Evolutionary conservation across 176 grass and related monocot species (phyloP), one percentile per base, ranked within the genome.

Genomic region (Raddia guianensis): DNA sequence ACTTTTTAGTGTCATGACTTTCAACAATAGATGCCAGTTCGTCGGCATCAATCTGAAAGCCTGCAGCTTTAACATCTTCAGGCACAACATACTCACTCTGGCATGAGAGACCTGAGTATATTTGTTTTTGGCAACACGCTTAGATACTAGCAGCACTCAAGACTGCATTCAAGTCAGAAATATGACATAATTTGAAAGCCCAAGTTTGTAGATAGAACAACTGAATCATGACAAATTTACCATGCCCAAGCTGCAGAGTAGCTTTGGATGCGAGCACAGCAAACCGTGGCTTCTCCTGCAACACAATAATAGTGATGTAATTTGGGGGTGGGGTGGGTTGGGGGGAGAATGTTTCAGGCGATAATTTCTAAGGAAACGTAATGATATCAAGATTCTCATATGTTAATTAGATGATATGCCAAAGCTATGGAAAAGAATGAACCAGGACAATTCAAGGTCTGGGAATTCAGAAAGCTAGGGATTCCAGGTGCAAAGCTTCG

Each of bases 221-320:
- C 69, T 58, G 79, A 56, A 48, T 67, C 46, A 53, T 87, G 2
- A 49, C 18, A 9, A 8, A 54, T 14, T 87, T 91, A 89, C 93
- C 87, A 73, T 92, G 72, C 70, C 86, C 83, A 61, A 85, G 74
- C 59, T 95, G 81, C 69, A 87, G 60, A 9, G 93, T 83, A 4
- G 93, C 55, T 83, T 92, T 95, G 4, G 82, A 86, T 67, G 87
- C 82, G 66, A 78, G 46, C 2, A 80, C 84, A 80, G 70, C 84
- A 76, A 90, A 73, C 60, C 54, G 77, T 43, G 90, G 77, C 68
- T 92, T 92, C 68, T 93, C 90, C 90, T 97, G 90, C 66, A 37
- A 88, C 68, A 12, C n/a, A 69, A 44, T 7, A 67, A 9, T 67
- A 65, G 7, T 13, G 16, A 66, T 55, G 16, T 13, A 20, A 15